Percentiles rank a stretch among this genome's conserved stretches.
These are phyloP conservation scores for Dendrobium officinale DNA, from an alignment of 106 monocot species.

Conservation along the genomic window DNA sequence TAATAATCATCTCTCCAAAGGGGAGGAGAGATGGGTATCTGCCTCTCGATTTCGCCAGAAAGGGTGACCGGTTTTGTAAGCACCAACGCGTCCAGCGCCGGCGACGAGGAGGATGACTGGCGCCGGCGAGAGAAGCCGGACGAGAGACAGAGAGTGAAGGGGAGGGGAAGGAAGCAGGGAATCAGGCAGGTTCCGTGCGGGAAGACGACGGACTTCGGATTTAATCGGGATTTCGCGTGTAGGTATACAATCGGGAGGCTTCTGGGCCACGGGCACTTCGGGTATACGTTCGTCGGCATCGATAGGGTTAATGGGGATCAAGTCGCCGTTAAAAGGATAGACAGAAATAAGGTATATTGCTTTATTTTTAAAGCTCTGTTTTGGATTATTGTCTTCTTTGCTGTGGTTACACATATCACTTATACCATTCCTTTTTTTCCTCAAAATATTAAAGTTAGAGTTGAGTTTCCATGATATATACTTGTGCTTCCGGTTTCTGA, in stretches of 20 bases:
- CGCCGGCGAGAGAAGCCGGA: not conserved
- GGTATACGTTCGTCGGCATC: slow-evolving; percentile 62
- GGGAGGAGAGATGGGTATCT: slow-evolving; percentile 23
- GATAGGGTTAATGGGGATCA: slow-evolving; percentile 40
- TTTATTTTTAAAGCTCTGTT: not conserved
- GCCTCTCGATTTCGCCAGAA: slow-evolving; percentile 17
- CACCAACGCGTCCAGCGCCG: slow-evolving; percentile 7
- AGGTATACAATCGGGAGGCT: slow-evolving; percentile 53
- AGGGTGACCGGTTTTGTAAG: slow-evolving; percentile 16
- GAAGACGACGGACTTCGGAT: slow-evolving; percentile 67
- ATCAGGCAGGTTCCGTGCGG: slow-evolving; percentile 28
- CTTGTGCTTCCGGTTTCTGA: not conserved
- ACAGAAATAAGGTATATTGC: slow-evolving; percentile 50
- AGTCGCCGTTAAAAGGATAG: slow-evolving; percentile 74
- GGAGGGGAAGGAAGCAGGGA: not conserved
- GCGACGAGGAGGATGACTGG: not conserved
- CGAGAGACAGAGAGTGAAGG: slow-evolving; percentile 3
- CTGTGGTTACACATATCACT: not conserved
- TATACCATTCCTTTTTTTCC: not conserved
- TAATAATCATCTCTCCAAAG: not conserved
- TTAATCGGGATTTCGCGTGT: slow-evolving; percentile 41
- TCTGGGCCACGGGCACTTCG: slow-evolving; percentile 73
- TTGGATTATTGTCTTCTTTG: not conserved
- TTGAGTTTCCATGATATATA: not conserved
- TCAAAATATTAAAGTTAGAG: not conserved